Percentiles rank a stretch among this genome's conserved stretches.
These are phyloP conservation scores for Auricularia sp. DNA, from an alignment of 768 basidiomycete genomes.

Conservation along the genomic window DNA sequence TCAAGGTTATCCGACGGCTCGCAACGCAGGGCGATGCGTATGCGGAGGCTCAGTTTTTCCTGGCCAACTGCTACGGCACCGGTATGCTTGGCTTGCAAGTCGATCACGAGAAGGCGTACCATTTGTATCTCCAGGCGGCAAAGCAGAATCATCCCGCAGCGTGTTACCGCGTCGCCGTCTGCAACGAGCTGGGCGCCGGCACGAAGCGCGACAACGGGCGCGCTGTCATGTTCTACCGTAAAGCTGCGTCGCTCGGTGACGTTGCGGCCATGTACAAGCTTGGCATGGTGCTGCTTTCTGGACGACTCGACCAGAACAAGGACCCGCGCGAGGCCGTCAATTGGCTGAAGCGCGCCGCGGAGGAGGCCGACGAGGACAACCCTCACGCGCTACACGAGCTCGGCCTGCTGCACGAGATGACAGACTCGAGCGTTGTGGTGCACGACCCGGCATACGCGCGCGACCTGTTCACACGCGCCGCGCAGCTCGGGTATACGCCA, in stretches of 20 bases:
- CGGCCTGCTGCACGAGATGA: constrained; percentile 73
- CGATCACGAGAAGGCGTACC: constrained; percentile 96
- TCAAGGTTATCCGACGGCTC: constrained; percentile 86
- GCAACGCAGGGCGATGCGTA: constrained; percentile 89
- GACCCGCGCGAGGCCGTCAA: constrained; percentile 88
- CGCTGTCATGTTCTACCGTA: constrained; percentile 92
- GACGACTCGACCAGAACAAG: constrained; percentile 67
- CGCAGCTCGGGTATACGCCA: constrained; percentile 85
- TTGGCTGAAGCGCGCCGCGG: constrained; percentile 90
- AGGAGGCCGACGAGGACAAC: constrained; percentile 96
- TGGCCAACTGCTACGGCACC: constrained; percentile 94
- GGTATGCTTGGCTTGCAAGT: constrained; percentile 92
- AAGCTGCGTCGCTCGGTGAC: constrained; percentile 91
- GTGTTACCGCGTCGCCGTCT: constrained; percentile 94
- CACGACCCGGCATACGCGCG: constrained; percentile 77
- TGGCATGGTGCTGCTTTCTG: constrained; percentile 92
- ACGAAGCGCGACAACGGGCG: constrained; percentile 80
- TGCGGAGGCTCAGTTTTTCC: constrained; percentile 95
- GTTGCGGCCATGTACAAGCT: constrained; percentile 99
- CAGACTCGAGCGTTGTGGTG: constrained; percentile 54
- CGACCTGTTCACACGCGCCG: constrained; percentile 81
- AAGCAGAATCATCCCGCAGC: constrained; percentile 95
- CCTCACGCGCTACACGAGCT: constrained; percentile 96
- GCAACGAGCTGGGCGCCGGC: constrained; percentile 96
- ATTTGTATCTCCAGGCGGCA: constrained; percentile 90